phyloP scores from a whole-genome alignment of 164 flowering plant species.

The Akebia trifoliata region DNA sequence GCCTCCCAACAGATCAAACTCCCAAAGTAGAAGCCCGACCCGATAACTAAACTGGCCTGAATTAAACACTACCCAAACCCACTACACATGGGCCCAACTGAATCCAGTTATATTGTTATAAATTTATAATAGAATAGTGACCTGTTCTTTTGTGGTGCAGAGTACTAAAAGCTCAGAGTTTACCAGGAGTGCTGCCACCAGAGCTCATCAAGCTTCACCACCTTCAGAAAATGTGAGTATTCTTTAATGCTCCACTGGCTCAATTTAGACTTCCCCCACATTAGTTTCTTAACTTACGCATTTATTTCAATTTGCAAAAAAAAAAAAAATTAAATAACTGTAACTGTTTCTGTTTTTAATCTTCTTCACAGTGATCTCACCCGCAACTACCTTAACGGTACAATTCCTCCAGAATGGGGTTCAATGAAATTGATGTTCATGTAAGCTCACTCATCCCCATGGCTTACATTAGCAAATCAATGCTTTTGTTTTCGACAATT shows the following conservation, averaged over 20 bases:
- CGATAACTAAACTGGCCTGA: too few relatives aligned
- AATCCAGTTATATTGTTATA: too few relatives aligned
- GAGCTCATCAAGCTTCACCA: conserved; percentile 51
- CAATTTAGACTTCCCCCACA: too few relatives aligned
- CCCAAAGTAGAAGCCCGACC: too few relatives aligned
- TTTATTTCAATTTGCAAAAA: too few relatives aligned
- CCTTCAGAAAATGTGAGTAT: conserved; percentile 47
- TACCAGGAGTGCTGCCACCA: conserved; percentile 62
- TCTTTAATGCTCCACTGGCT: too few relatives aligned
- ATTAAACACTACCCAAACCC: too few relatives aligned
- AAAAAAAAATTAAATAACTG: too few relatives aligned
- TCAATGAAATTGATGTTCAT: conserved; percentile 37
- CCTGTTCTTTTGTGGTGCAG: too few relatives aligned
- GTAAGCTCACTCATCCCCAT: conserved; percentile 27
- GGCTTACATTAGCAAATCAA: neutral
- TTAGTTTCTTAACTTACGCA: neutral
- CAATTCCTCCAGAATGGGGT: conserved; percentile 68
- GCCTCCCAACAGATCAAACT: too few relatives aligned
- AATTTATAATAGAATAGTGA: too few relatives aligned
- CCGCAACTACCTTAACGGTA: conserved; percentile 62
- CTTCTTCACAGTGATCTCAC: conserved; percentile 51
- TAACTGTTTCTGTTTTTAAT: neutral
- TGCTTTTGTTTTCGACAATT: neutral
- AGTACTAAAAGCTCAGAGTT: conserved; percentile 24
- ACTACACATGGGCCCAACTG: too few relatives aligned